Percentiles rank a stretch among this genome's conserved stretches.
phyloP scores from a whole-genome alignment of 345 rosid genomes.

The Acer yangbiense region DNA sequence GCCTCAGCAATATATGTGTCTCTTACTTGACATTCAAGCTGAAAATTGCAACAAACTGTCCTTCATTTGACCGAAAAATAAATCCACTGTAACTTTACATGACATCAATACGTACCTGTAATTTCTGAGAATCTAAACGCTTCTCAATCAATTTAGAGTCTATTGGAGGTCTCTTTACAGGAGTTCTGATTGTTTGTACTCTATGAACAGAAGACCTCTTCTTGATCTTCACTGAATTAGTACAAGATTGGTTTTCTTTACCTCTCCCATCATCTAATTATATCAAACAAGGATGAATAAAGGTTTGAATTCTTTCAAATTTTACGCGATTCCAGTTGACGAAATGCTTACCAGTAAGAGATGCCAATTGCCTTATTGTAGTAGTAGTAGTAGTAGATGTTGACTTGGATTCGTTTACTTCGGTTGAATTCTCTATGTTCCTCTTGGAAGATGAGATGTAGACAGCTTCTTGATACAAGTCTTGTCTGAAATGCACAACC shows the following conservation, averaged over 20 bases:
- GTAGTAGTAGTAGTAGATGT: constrained; percentile 2
- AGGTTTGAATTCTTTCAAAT: background rate
- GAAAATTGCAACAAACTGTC: constrained; percentile 18
- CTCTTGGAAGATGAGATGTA: constrained; percentile 59
- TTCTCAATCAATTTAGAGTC: constrained; percentile 43
- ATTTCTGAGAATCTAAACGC: constrained; percentile 42
- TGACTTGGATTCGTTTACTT: constrained; percentile 25
- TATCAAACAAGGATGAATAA: constrained; percentile 5
- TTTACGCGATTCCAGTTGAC: background rate
- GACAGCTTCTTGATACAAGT: constrained; percentile 73
- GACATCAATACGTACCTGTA: constrained; percentile 36
- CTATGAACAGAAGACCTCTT: constrained; percentile 33
- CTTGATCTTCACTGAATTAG: constrained; percentile 34
- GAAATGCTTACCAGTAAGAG: constrained; percentile 40
- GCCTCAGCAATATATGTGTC: constrained; percentile 45
- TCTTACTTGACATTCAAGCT: constrained; percentile 41
- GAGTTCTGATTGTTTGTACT: constrained; percentile 34
- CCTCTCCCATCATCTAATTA: constrained; percentile 36
- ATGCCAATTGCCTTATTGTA: constrained; percentile 22
- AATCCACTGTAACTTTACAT: background rate
- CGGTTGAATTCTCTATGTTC: constrained; percentile 38
- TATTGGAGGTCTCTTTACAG: constrained; percentile 32
- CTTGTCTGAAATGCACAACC: constrained; percentile 69
- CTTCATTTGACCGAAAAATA: constrained; percentile 18
- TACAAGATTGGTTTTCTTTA: constrained; percentile 45